Evolutionary conservation across 805 yeast genomes (phyloP), one percentile per base, ranked within the genome.

Genomic region (Blastobotrys attinorum): DNA sequence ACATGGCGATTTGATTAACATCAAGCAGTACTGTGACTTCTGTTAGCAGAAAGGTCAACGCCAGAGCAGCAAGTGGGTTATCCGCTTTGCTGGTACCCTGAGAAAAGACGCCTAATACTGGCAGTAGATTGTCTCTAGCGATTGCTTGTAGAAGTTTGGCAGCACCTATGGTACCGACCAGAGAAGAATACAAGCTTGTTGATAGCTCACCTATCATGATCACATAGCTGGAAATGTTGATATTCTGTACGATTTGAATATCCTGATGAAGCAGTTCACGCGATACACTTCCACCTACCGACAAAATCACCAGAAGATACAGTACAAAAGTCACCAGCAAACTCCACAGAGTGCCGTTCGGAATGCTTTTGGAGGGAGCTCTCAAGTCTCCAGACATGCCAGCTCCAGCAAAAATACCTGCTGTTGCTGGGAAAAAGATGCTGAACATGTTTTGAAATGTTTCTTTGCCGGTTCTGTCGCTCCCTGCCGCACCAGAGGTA

Each of bases 321-420:
- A 86, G 76, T 2, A 72, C 52, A 57, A 92, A 88, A 0, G 97
- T 89, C 31, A 86, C 64, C 3, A 78, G 52, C 7, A 90, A 65
- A 0, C 97, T 97, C 70, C 80, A 76, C 22, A 92, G 62, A 0
- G 98, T 92, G n/a, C 99, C 99, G 47, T 74, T 73, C 0, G 99
- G 98, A 37, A 92, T 92, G 1, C 95, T 77, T 55, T 75, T 77
- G 0, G 96, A 86, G 0, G 99, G 99, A 43, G 75, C 79, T 44
- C 75, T 67, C 49, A 92, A 70, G 54, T 88, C 96, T 15, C 98
- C 97, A 33, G 96, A 87, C 99, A 92, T 92, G 20, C 95, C 84
- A 1, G 98, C 97, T 15, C 99, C 99, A 2, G 98, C 97, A 62
- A 92, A 82, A 22, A 92, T 89, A 46, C 99, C 99, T 4, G 97